phyloP scores from a whole-genome alignment of 2,329 filamentous ascomycete genomes.

The Colletotrichum liaoningense region DNA sequence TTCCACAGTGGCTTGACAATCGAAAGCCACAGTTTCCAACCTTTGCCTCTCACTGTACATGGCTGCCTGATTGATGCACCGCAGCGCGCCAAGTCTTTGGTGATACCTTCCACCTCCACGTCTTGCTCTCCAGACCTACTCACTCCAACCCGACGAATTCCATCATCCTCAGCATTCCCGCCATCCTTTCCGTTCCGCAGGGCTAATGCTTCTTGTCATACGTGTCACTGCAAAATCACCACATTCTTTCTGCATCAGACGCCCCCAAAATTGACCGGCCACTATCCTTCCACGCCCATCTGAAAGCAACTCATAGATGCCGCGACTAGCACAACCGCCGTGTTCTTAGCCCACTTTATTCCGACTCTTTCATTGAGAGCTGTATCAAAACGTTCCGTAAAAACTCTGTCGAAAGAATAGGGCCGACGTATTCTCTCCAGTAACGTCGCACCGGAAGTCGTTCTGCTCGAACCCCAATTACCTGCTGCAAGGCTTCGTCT shows the following conservation, averaged over 20 bases:
- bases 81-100: conserved; percentile 16
- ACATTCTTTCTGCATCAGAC: not conserved
- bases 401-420: not conserved
- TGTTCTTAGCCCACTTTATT: not conserved
- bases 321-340: not conserved
- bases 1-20: too few relatives aligned
- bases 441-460: conserved; percentile 5
- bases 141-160: not conserved
- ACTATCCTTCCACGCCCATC: too few relatives aligned
- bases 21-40: not conserved
- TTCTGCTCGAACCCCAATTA: not conserved
- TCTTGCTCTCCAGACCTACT: not conserved
- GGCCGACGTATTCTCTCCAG: not conserved
- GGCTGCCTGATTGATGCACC: conserved; percentile 30
- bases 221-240: not conserved
- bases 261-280: too few relatives aligned
- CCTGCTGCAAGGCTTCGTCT: not conserved
- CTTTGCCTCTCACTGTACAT: conserved; percentile 9
- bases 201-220: not conserved
- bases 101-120: conserved; percentile 16
- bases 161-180: not conserved
- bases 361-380: not conserved
- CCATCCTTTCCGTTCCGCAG: not conserved
- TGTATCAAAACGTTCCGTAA: not conserved
- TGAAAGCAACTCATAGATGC: not conserved